Base-by-base conservation (phyloP, 2,329 filamentous ascomycete species). In the Magnaporthiopsis incrustans region DNA sequence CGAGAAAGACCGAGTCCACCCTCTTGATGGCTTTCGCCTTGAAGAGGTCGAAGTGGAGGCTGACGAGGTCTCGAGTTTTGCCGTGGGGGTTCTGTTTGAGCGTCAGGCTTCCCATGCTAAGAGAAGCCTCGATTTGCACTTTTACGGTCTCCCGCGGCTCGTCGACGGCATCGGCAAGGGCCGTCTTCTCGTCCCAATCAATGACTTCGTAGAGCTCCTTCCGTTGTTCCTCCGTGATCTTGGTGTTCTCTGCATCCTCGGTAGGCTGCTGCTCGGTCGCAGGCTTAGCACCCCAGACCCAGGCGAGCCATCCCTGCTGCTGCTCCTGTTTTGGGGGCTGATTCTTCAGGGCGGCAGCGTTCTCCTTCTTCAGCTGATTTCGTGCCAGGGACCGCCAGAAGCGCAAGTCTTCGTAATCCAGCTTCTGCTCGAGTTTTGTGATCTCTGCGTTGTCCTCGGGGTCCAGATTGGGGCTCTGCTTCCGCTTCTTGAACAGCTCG, bases 131-230 rank as follows among this genome's bases (percentile, higher is more conserved):
- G 61, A 99, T 80, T 73, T 97, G 91, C 74, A 98, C 82, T 76
- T 98, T 97, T 71, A 99, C 83, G 12, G 92, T 92, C 70, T 99
- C 95, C 63, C 91, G 86, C 0, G 96, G 96, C 38, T 92, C 82
- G 69, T 99, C 95, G 4, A 99, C 88, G 57, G 90, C 89, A 69
- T 97, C 92, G 0, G 92, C 83, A 56, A 99, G 83, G 2, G 90
- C 91, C 66, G 93, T 88, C 79, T 97, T 98, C 76, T 99, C 95
- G 67, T 99, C 91, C 88, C 94, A 99, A 71, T 98, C 95, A 70
- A 99, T 99, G 61, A 92, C 96, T 69, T 96, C 89, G 75, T 98
- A 99, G 12, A 99, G 84, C 76, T 99, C 94, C 74, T 98, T 92
- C 57, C 94, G 89, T 74, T 99, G 93, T 75, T 98, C 89, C 67